Conservation (phyloP, 176 grass and related monocot genomes). For the Lolium multiflorum region DNA sequence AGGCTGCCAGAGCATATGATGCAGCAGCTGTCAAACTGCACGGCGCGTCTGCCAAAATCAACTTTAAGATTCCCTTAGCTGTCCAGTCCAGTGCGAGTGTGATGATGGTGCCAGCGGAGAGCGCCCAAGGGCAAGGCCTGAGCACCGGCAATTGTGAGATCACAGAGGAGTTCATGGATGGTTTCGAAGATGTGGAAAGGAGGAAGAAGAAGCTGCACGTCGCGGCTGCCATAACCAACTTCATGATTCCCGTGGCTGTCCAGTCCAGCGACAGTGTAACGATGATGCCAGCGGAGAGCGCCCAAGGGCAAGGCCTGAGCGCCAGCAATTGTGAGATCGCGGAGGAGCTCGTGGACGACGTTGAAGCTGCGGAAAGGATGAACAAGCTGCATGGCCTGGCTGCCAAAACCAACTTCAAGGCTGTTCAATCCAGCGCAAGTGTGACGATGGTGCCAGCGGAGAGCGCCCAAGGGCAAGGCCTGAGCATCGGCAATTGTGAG, state of each 20-base stretch:
- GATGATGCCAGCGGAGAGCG: not conserved
- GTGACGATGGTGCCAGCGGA: not conserved
- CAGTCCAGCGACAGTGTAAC: not conserved
- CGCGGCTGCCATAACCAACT: constrained; percentile 42
- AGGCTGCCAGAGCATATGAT: not conserved
- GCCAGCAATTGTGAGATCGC: not conserved
- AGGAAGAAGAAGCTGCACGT: not conserved
- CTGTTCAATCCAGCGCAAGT: not conserved
- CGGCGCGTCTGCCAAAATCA: not conserved
- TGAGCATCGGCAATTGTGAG: not conserved
- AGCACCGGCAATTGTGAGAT: not conserved
- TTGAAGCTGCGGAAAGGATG: constrained; percentile 5
- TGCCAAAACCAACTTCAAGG: constrained; percentile 17
- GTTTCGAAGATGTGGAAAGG: not conserved
- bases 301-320: not conserved
- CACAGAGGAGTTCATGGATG: not conserved
- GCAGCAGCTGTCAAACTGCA: not conserved
- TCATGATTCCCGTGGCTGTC: constrained; percentile 54
- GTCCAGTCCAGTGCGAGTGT: not conserved
- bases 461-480: not conserved
- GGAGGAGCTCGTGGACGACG: constrained; percentile 47
- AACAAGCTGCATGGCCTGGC: not conserved
- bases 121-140: not conserved
- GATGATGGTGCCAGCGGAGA: not conserved
- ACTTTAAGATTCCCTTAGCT: not conserved